Percentiles rank a stretch among this genome's conserved stretches.
Evolutionary conservation across 1,284 basidiomycete species (phyloP).

Genomic region (Rhizoctonia solani): DNA sequence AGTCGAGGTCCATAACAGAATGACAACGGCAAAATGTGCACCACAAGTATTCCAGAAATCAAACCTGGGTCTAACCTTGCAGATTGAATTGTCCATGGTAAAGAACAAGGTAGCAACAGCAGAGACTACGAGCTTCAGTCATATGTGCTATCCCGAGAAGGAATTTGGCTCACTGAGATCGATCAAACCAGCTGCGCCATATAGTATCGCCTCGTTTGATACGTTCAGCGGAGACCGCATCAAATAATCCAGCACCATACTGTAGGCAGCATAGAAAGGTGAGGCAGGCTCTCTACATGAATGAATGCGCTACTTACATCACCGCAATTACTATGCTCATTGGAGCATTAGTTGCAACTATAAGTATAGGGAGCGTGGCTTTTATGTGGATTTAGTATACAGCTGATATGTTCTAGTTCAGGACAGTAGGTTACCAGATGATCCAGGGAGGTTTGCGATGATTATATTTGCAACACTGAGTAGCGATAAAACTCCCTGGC

Average conservation of each 20-base stretch:
- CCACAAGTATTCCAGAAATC: slow-evolving; percentile 17
- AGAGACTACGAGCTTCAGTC: neutral
- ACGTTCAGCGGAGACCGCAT: slow-evolving; percentile 11
- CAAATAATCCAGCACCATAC: slow-evolving; percentile 1
- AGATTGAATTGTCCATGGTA: slow-evolving; percentile 5
- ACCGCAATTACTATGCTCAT: slow-evolving; percentile 12
- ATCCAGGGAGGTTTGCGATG: neutral
- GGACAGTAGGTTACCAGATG: neutral
- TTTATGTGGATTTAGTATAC: neutral
- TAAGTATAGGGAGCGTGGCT: slow-evolving; percentile 14
- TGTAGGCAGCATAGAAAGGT: neutral
- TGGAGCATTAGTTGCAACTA: slow-evolving; percentile 19
- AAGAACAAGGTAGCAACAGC: slow-evolving; percentile 3
- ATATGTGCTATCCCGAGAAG: neutral
- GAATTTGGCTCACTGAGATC: slow-evolving; percentile 15
- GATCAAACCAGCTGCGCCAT: slow-evolving; percentile 2
- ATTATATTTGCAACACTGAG: slow-evolving; percentile 12
- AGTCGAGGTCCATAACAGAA: slow-evolving; percentile 17
- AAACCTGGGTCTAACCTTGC: neutral
- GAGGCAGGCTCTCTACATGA: no score
- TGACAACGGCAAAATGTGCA: slow-evolving; percentile 11
- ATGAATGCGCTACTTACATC: neutral
- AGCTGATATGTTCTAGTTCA: neutral
- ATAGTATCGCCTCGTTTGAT: slow-evolving; percentile 9
- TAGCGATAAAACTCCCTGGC: slow-evolving; percentile 5